Evolutionary conservation across 352 stramenopile genomes (phyloP).

Genomic region (Globisporangium megalacanthum): DNA sequence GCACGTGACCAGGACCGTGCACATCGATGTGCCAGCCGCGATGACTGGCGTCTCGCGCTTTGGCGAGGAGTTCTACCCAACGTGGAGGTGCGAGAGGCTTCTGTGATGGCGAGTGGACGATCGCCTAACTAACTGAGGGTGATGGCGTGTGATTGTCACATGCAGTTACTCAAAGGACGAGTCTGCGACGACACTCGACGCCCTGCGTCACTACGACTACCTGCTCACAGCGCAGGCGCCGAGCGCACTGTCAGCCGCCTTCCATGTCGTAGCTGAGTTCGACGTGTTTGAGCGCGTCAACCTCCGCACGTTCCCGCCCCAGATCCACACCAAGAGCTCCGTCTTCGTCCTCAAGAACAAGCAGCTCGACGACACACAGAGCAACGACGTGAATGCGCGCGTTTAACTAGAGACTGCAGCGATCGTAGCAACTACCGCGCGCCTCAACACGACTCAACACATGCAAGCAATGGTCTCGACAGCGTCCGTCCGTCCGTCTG

Average conservation of each 20-base stretch:
- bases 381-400: neutral
- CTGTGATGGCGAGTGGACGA: neutral
- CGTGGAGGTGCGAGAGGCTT: constrained; percentile 51
- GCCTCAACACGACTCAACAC: too few relatives aligned
- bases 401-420: too few relatives aligned
- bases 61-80: constrained; percentile 57
- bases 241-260: constrained; percentile 24
- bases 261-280: constrained; percentile 44
- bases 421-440: too few relatives aligned
- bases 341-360: constrained; percentile 58
- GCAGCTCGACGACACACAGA: constrained; percentile 3
- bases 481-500: neutral
- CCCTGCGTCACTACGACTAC: constrained; percentile 55
- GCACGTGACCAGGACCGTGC: constrained; percentile 39
- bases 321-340: constrained; percentile 41
- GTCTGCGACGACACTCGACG: constrained; percentile 31
- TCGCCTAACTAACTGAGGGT: neutral
- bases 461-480: too few relatives aligned
- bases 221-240: constrained; percentile 49
- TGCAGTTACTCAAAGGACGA: constrained; percentile 79
- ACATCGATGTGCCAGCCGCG: constrained; percentile 92
- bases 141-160: neutral
- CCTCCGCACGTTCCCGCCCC: constrained; percentile 25
- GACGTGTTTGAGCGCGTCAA: constrained; percentile 41
- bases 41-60: constrained; percentile 94